phyloP scores from a whole-genome alignment of 2,329 filamentous ascomycete genomes.

The Ceratocystis cacaofunesta region DNA sequence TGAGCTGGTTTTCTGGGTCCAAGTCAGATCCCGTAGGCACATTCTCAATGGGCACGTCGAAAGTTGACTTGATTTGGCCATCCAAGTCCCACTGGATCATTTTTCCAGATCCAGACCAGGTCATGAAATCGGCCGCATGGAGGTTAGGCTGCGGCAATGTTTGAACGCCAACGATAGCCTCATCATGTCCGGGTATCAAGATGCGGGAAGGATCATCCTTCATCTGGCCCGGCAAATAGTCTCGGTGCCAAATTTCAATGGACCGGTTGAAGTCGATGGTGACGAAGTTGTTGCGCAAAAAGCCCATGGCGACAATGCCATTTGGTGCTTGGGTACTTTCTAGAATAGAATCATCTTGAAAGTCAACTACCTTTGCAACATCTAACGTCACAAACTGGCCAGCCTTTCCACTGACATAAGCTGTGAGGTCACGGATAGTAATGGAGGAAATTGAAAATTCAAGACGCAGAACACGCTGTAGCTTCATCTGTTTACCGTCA shows the following conservation, averaged over 20 bases:
- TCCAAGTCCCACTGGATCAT: constrained; percentile 71
- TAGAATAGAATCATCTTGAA: constrained; percentile 27
- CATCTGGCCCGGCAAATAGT: constrained; percentile 29
- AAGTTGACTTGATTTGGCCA: constrained; percentile 49
- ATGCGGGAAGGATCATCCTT: constrained; percentile 31
- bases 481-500: constrained; percentile 52
- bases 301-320: constrained; percentile 53
- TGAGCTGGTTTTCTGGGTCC: constrained; percentile 43
- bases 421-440: constrained; percentile 40
- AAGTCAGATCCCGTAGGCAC: constrained; percentile 33
- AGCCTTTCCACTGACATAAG: constrained; percentile 56
- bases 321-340: constrained; percentile 26
- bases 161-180: constrained; percentile 58
- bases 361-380: constrained; percentile 34
- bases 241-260: constrained; percentile 50
- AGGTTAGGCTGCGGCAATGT: constrained; percentile 45
- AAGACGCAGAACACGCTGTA: constrained; percentile 50
- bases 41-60: constrained; percentile 57
- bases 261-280: constrained; percentile 62
- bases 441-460: constrained; percentile 56
- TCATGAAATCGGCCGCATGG: constrained; percentile 58
- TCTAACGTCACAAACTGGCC: constrained; percentile 42
- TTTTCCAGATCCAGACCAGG: constrained; percentile 70
- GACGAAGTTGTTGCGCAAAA: constrained; percentile 50
- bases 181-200: constrained; percentile 47